These are phyloP conservation scores for Larix sibirica DNA, from an alignment of 83 land plant genomes.

Conservation along the genomic window DNA sequence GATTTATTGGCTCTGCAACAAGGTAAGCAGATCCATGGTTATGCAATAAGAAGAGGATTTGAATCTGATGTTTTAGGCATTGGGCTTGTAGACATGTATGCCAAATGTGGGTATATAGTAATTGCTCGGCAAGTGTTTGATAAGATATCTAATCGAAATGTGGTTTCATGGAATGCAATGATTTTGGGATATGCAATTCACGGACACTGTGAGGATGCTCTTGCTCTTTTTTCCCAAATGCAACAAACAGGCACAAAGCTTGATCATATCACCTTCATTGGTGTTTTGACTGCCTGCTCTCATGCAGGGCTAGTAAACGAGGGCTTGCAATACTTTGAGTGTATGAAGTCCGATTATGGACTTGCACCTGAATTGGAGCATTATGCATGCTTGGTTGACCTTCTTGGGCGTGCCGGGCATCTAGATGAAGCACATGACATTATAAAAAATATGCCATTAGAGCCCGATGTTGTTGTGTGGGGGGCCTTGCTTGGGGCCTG, in stretches of 20 bases:
- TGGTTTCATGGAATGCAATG: neutral
- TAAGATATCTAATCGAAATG: neutral
- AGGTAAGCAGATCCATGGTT: neutral
- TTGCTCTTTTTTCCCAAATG: neutral
- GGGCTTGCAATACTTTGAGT: neutral
- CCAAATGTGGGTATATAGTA: neutral
- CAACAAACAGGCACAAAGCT: neutral
- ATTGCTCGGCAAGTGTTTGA: neutral
- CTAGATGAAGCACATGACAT: neutral
- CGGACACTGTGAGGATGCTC: neutral
- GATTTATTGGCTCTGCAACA: neutral
- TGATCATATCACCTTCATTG: neutral
- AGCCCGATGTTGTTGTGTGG: neutral
- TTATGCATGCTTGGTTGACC: conserved; percentile 1
- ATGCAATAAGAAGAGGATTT: neutral
- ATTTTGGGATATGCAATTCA: neutral
- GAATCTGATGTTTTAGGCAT: neutral
- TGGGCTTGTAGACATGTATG: conserved; percentile 7
- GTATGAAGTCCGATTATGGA: neutral
- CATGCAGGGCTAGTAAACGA: neutral
- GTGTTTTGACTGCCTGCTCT: neutral
- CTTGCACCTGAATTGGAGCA: neutral
- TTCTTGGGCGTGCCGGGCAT: neutral
- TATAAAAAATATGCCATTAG: neutral
- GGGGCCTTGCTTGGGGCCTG: neutral